Evolutionary conservation across 2,329 filamentous ascomycete species (phyloP).

Genomic region (Fusarium sulawesiense): DNA sequence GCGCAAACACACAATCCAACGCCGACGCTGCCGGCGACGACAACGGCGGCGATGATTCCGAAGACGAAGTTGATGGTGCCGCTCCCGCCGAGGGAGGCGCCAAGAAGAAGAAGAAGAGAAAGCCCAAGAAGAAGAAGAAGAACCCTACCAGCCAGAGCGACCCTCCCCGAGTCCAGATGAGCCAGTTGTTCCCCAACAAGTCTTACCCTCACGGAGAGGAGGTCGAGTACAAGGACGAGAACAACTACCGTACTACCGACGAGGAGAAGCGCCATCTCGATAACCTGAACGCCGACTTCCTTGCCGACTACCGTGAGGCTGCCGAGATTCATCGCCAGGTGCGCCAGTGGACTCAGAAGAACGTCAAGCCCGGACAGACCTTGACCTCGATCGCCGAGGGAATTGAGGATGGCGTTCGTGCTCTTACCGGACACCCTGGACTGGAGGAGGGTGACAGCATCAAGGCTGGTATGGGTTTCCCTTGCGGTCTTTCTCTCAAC

Average conservation of each 20-base stretch:
- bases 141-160: constrained; percentile 77
- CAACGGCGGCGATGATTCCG: constrained; percentile 64
- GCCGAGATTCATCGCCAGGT: constrained; percentile 93
- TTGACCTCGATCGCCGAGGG: constrained; percentile 85
- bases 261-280: constrained; percentile 88
- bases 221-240: constrained; percentile 81
- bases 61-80: constrained; percentile 59
- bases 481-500: constrained; percentile 84
- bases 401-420: constrained; percentile 86
- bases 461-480: constrained; percentile 86
- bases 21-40: constrained; percentile 55
- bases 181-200: constrained; percentile 77
- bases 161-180: constrained; percentile 77
- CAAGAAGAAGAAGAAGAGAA: constrained; percentile 74
- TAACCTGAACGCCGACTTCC: constrained; percentile 82
- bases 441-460: constrained; percentile 82
- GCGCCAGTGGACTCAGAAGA: constrained; percentile 83
- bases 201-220: constrained; percentile 82
- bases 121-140: constrained; percentile 87
- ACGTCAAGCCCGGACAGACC: constrained; percentile 82
- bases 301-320: constrained; percentile 83
- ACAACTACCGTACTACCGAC: constrained; percentile 79
- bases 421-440: constrained; percentile 80
- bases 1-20: constrained; percentile 55
- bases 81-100: constrained; percentile 53